These are phyloP conservation scores for Fusarium camptoceras DNA, from an alignment of 2,329 filamentous ascomycete species.

Conservation along the genomic window DNA sequence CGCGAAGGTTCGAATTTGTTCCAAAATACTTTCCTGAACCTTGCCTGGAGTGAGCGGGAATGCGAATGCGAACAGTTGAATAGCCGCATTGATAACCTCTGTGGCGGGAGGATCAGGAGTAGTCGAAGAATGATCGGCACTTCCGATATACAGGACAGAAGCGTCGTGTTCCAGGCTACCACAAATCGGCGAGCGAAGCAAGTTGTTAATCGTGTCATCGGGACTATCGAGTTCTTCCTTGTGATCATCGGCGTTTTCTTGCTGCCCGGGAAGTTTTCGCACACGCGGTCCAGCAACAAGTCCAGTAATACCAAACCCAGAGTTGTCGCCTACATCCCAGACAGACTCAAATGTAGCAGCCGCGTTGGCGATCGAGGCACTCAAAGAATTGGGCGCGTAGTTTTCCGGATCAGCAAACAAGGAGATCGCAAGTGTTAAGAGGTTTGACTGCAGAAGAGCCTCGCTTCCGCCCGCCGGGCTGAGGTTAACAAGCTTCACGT, in stretches of 20 bases:
- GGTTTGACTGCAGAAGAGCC: slow-evolving; percentile 87
- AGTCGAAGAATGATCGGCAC: slow-evolving; percentile 56
- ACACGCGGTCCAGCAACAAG: slow-evolving; percentile 82
- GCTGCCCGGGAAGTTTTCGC: slow-evolving; percentile 76
- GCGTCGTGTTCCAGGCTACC: slow-evolving; percentile 91
- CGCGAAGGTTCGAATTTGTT: slow-evolving; percentile 92
- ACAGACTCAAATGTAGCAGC: slow-evolving; percentile 91
- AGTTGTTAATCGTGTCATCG: slow-evolving; percentile 72
- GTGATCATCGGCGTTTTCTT: slow-evolving; percentile 61
- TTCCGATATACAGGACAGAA: slow-evolving; percentile 77
- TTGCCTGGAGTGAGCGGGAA: slow-evolving; percentile 90
- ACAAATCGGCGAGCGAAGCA: slow-evolving; percentile 78
- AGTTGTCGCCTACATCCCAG: slow-evolving; percentile 96
- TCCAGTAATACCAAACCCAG: slow-evolving; percentile 91
- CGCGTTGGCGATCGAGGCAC: slow-evolving; percentile 90
- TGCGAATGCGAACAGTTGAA: slow-evolving; percentile 91
- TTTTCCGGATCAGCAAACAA: slow-evolving; percentile 94
- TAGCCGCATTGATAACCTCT: slow-evolving; percentile 93
- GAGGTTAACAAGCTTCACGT: slow-evolving; percentile 88
- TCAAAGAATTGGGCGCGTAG: slow-evolving; percentile 85
- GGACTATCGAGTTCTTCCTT: slow-evolving; percentile 66
- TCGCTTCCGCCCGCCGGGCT: slow-evolving; percentile 88
- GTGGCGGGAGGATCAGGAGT: slow-evolving; percentile 84
- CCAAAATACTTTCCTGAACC: slow-evolving; percentile 94
- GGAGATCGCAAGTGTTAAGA: slow-evolving; percentile 88